Base-by-base conservation (phyloP, 352 stramenopile genomes). In the Plasmopara muralis region DNA sequence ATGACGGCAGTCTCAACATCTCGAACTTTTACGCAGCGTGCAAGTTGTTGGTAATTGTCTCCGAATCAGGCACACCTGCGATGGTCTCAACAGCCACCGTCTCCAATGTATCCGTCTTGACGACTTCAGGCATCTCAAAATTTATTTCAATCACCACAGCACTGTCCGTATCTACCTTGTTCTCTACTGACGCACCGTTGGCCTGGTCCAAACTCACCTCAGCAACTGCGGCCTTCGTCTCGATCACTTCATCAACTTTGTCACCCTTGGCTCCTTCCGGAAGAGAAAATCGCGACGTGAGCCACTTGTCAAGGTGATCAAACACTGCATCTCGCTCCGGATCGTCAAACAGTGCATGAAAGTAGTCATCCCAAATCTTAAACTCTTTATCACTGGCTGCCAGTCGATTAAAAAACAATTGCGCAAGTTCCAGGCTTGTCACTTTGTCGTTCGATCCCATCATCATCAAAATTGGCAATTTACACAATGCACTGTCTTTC, bases 291-390 rank as follows among this genome's bases (percentile, higher is more conserved):
- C 40, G 65, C 53, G 9, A 49, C 18, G 75, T 53, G 15, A 89
- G 61, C 78, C 79, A 89, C 9, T 58, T 33, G 10, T 63, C 45
- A 18, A 86, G 42, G 33, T 62, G 43, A 4, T 54, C 39, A n/a
- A 85, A 57, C 28, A 85, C 78, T 8, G 56, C 51, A 5, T 83
- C 67, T 4, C 65, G 57, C 48, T 87, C 72, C 1, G 69, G 68
- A 31, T 89, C 78, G 46, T 87, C 68, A 41, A 87, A 85, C 5
- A 87, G 53, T n/a, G 66, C 55, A 52, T 89, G 74, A 63, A 68
- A 87, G 15, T 70, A 63, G 2, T 58, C 76, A 8, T 85, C 60
- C 34, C 87, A 77, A 12, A 80, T 20, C 49, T 71, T 72, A 41
- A 87, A 77, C 50, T 74, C 60, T 55, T 89, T 89, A 64, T 89